Conservation (phyloP, 768 basidiomycete species). For the Tylopilus sp. region DNA sequence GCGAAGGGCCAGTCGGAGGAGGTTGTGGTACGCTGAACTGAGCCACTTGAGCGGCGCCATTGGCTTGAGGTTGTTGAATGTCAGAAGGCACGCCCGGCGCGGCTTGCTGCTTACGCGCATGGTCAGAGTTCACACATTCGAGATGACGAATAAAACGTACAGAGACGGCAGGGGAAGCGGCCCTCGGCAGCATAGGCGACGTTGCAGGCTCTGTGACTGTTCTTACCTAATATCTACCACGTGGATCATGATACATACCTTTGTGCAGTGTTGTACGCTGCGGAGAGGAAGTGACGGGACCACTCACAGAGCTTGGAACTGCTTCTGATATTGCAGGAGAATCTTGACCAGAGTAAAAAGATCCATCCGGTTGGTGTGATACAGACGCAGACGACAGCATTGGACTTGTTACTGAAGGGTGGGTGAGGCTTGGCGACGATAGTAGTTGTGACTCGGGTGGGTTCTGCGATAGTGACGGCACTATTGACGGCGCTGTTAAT, state of each 20-base stretch:
- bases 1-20: conserved; percentile 41
- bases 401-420: conserved; percentile 78
- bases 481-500: conserved; percentile 37
- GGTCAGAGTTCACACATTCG: conserved; percentile 17
- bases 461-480: conserved; percentile 32
- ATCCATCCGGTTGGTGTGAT: conserved; percentile 61
- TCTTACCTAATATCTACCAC: conserved; percentile 21
- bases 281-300: conserved; percentile 56
- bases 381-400: conserved; percentile 70
- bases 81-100: conserved; percentile 35
- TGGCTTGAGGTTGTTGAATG: conserved; percentile 36
- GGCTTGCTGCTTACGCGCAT: conserved; percentile 34
- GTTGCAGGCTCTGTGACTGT: conserved; percentile 38
- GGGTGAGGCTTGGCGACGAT: conserved; percentile 82
- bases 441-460: conserved; percentile 37
- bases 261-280: conserved; percentile 45
- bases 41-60: conserved; percentile 29
- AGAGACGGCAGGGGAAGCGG: conserved; percentile 39
- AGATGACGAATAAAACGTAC: conserved; percentile 33
- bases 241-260: conserved; percentile 37
- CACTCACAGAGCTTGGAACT: conserved; percentile 39
- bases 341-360: conserved; percentile 67
- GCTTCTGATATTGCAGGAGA: conserved; percentile 77
- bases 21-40: conserved; percentile 30
- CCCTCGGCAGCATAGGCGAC: conserved; percentile 42